phyloP scores from a whole-genome alignment of 2,329 filamentous ascomycete species.

The Colletotrichum tanaceti region DNA sequence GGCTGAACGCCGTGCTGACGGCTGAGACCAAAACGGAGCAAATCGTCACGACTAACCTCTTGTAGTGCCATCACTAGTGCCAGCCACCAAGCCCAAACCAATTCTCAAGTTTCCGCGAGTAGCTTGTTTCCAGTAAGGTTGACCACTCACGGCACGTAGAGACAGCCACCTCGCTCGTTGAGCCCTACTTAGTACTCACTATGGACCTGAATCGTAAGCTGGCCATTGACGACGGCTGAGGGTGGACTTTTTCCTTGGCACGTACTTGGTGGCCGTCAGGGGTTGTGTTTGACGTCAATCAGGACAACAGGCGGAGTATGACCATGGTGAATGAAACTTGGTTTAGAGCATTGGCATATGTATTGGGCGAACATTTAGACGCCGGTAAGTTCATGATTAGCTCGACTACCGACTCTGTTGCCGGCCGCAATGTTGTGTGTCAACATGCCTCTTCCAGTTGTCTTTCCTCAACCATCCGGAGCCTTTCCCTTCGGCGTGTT shows the following conservation, averaged over 20 bases:
- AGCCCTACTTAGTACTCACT: not conserved
- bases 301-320: no score
- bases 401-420: no score
- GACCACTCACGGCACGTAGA: conserved; percentile 15
- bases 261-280: not conserved
- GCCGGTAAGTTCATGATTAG: not conserved
- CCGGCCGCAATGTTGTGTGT: not conserved
- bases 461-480: conserved; percentile 6
- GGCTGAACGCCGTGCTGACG: conserved; percentile 35
- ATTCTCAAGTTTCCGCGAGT: not conserved
- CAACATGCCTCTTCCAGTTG: conserved; percentile 13
- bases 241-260: not conserved
- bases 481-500: not conserved
- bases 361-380: not conserved
- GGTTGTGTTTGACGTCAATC: not conserved
- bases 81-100: conserved; percentile 19
- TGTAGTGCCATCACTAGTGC: conserved; percentile 5
- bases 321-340: no score
- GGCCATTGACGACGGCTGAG: conserved; percentile 10
- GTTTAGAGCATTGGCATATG: not conserved
- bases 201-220: not conserved
- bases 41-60: not conserved
- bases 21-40: conserved; percentile 22
- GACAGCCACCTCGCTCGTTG: conserved; percentile 12
- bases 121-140: conserved; percentile 8